Conservation (phyloP, 202 grass and related monocot species). For the Elaeis oleifera region DNA sequence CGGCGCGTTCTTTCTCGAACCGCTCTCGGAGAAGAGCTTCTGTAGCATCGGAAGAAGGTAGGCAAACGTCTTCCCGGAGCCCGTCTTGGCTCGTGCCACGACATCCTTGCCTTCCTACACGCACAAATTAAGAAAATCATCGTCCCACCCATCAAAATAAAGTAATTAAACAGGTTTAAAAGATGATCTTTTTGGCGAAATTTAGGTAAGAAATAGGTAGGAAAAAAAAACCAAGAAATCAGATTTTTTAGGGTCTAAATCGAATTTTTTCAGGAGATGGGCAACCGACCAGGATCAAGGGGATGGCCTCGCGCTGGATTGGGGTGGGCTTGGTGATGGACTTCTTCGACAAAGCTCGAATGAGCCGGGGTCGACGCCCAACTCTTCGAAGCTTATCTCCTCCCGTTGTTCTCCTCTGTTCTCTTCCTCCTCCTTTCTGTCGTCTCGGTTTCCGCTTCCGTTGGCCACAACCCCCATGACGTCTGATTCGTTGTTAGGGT, state of each 20-base stretch:
- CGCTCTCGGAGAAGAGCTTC: constrained; percentile 58
- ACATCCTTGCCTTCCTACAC: constrained; percentile 90
- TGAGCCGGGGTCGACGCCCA: constrained; percentile 75
- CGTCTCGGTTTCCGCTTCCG: too few relatives aligned
- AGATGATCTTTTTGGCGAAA: too few relatives aligned
- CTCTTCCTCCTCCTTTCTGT: not conserved
- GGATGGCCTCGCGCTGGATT: constrained; percentile 76
- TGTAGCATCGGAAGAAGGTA: constrained; percentile 87
- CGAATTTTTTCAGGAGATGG: not conserved
- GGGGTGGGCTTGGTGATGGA: constrained; percentile 48
- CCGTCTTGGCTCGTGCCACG: constrained; percentile 77
- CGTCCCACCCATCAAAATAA: not conserved
- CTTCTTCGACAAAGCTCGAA: constrained; percentile 77
- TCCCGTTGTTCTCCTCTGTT: constrained; percentile 26
- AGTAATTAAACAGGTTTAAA: too few relatives aligned
- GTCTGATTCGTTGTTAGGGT: too few relatives aligned
- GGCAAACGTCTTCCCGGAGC: constrained; percentile 86
- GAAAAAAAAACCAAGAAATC: too few relatives aligned
- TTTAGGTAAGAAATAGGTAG: too few relatives aligned
- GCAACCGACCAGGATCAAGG: constrained; percentile 59
- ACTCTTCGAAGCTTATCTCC: constrained; percentile 53
- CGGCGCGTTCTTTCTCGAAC: constrained; percentile 46
- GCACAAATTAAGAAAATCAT: constrained; percentile 13
- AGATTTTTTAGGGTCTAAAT: too few relatives aligned
- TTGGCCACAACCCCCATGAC: too few relatives aligned